Base-by-base conservation (phyloP, 441 rosid species). In the Gossypium trilobum region DNA sequence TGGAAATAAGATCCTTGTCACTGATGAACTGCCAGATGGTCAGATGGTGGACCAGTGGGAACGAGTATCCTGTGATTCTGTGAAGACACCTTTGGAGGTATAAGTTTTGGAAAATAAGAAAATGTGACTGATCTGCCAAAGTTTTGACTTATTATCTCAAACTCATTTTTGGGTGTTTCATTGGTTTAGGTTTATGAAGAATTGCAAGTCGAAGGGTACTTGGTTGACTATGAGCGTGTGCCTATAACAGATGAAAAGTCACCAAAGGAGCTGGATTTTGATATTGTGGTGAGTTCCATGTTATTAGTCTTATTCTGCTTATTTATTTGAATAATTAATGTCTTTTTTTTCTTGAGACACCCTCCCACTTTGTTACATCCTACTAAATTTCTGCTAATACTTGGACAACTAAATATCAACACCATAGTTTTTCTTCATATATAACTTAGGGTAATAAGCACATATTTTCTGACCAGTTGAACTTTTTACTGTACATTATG, bases 31-130 rank as follows among this genome's bases (percentile, higher is more conserved):
- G 70, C 97, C 98, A 60, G 96, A 91, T 88, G 98, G 97, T 83
- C 97, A 91, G 83, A 91, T 95, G 94, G 99, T 95, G 77, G 99
- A 95, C 82, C 97, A 92, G 60, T 95, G 97, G 99, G 99, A 95
- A 84, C 91, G 96, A 52, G 96, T 95, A 46, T 92, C 96, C 31
- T 55, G 77, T 77, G 95, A 90, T 87, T 89, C 96, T 71, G 88
- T 95, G 83, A 92, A 91, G 93, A 93, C 99, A 36, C 94, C 96
- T 6, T 81, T 95, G 17, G 94, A 95, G 91, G 99, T 90, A 88
- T 70, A 73, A 48, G 50, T 71, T 58, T 5, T 46, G 44, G 69
- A 17, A 73, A 72, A 76, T 72, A 57, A 23, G n/a, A 67, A 71
- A 74, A 46, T 31, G 39, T 46, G 19, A 17, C 42, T 60, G 20